Conservation (phyloP, 2,329 filamentous ascomycete genomes). For the Ophiocordyceps camponoti-floridani region DNA sequence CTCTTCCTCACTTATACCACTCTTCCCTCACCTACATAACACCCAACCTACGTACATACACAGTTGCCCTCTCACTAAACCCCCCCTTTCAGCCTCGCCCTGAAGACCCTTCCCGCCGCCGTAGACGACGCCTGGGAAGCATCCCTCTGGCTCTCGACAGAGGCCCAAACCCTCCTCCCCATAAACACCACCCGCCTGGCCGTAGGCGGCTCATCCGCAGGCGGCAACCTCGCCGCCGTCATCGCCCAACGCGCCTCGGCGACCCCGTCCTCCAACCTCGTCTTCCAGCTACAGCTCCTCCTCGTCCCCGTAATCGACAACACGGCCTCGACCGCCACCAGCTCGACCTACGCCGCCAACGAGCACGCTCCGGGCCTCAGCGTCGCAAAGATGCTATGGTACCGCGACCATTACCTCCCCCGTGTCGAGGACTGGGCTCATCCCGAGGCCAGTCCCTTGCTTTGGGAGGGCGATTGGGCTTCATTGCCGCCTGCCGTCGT, state of each 20-base stretch:
- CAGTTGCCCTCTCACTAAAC: too few species aligned
- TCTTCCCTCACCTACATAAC: background rate
- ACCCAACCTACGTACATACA: too few species aligned
- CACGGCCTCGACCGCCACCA: constrained; percentile 22
- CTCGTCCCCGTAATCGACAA: constrained; percentile 41
- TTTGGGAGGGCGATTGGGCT: constrained; percentile 30
- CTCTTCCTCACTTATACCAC: too few species aligned
- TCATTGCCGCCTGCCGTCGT: constrained; percentile 30
- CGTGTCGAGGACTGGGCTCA: constrained; percentile 23
- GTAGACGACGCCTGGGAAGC: constrained; percentile 34
- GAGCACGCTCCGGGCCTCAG: constrained; percentile 32
- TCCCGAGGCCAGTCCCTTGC: constrained; percentile 34
- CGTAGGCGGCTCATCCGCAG: constrained; percentile 23
- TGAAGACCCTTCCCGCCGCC: constrained; percentile 31
- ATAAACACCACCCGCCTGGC: constrained; percentile 23
- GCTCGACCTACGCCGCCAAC: constrained; percentile 29
- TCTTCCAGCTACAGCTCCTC: constrained; percentile 26
- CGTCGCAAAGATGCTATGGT: constrained; percentile 42
- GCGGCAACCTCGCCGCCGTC: constrained; percentile 3
- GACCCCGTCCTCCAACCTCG: constrained; percentile 10
- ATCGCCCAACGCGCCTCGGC: constrained; percentile 30
- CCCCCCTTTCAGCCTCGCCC: too few species aligned
- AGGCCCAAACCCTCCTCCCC: background rate
- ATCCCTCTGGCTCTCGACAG: constrained; percentile 22
- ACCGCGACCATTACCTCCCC: constrained; percentile 37